Base-by-base conservation (phyloP, 257 asterid species). In the Thymus quinquecostatus region DNA sequence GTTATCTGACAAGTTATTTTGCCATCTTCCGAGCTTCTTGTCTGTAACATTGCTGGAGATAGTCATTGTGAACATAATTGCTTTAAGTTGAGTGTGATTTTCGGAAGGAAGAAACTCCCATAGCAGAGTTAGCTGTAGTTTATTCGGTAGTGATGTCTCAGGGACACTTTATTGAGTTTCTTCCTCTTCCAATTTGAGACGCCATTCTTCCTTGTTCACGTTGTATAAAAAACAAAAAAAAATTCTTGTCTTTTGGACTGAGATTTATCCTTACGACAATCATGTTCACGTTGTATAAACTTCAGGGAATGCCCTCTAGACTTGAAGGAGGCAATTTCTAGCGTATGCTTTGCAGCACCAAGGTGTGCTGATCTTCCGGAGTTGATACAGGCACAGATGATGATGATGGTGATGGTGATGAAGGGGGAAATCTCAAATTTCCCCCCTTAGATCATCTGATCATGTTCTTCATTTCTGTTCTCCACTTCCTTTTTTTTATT, bases 261-360 rank as follows among this genome's bases (percentile, higher is more conserved):
- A 28, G 10, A 47, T 70, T 67, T 70, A 49, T 72, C 45, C 10
- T 59, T 14, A 3, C 11, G 12, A 58, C 9, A 56, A 74, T 33
- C 55, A 40, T 72, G 32, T 77, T 54, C 47, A 41, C 48, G 55
- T 5, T 55, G 43, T 60, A 49, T 56, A 7, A 29, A 38, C 57
- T 69, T 76, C 86, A 92, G 98, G 92, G 98, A 95, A 74, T 95
- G 99, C 62, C 99, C 99, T 68, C 75, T 92, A 74, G 99, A 95
- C 79, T 80, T 95, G 89, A 95, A 95, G 77, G 99, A 95, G 81
- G 96, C 98, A 10, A 95, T 95, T 81, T 92, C 97, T 58, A 95
- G 97, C 64, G 70, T 95, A 69, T 92, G 98, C 86, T 95, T 92
- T 83, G 97, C 99, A 12, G 97, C 99, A 71, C 99, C 98, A 66